Percentiles rank a stretch among this genome's conserved stretches.
phyloP scores from a whole-genome alignment of 1,284 basidiomycete genomes.

The Tetrapyrgos nigripes region DNA sequence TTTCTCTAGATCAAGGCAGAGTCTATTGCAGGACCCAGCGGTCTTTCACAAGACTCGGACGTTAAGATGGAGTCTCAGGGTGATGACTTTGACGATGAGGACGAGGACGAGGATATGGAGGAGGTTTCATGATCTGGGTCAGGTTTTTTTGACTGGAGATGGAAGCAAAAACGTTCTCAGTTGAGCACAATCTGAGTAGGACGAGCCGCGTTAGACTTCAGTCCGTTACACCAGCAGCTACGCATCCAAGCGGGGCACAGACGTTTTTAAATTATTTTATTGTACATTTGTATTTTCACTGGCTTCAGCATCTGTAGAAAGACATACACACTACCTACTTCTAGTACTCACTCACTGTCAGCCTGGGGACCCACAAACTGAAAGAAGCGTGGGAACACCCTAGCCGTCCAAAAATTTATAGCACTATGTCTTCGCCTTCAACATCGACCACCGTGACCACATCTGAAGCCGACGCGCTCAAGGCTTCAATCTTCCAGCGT shows the following conservation, averaged over 20 bases:
- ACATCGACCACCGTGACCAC: background rate
- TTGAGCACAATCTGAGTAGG: too few species aligned
- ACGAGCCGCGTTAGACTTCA: too few species aligned
- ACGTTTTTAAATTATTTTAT: background rate
- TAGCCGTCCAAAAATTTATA: background rate
- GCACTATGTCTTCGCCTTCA: background rate
- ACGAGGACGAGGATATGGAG: slow-evolving; percentile 54
- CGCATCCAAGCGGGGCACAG: too few species aligned
- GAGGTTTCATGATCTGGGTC: slow-evolving; percentile 40
- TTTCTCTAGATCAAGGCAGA: slow-evolving; percentile 59
- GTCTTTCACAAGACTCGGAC: slow-evolving; percentile 27
- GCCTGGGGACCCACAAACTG: too few species aligned
- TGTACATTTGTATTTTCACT: background rate
- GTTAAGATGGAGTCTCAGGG: slow-evolving; percentile 46
- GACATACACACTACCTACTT: too few species aligned
- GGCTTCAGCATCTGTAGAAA: background rate
- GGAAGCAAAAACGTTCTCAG: too few species aligned
- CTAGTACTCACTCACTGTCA: too few species aligned
- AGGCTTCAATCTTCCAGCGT: slow-evolving; percentile 80
- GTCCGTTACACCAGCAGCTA: too few species aligned
- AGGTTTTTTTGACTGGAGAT: too few species aligned
- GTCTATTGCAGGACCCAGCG: slow-evolving; percentile 52
- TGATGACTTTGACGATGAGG: slow-evolving; percentile 46
- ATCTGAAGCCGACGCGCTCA: slow-evolving; percentile 42
- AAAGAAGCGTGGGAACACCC: background rate